A percentile compares a stretch with the other conserved stretches of the same genome.
Conservation (phyloP, 768 basidiomycete genomes). For the Tubosaeta sp. region DNA sequence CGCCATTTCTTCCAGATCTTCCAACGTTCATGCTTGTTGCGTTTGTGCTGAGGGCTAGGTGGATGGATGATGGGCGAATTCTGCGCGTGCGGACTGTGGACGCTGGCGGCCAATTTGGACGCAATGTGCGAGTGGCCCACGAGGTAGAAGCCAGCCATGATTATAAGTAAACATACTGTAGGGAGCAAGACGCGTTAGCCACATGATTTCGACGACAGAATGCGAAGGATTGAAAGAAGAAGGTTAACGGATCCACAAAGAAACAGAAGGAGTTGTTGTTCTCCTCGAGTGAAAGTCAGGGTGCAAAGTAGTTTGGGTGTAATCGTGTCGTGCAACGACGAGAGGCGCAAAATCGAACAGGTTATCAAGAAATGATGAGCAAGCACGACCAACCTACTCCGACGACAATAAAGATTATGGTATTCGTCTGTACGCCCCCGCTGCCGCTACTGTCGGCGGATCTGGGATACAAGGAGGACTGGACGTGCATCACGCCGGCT, state of each 20-base stretch:
- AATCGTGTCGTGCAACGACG: not conserved
- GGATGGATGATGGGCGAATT: conserved; percentile 2
- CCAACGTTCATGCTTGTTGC: conserved; percentile 8
- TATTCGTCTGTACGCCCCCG: conserved; percentile 9
- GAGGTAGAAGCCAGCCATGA: conserved; percentile 26
- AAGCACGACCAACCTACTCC: conserved; percentile 23
- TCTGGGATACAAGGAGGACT: conserved; percentile 8
- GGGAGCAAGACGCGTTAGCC: conserved; percentile 9
- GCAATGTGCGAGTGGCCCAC: conserved; percentile 17
- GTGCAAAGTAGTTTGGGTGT: not conserved
- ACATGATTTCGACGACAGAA: not conserved
- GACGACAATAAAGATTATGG: conserved; percentile 21
- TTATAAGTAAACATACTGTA: conserved; percentile 21
- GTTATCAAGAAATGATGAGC: not conserved
- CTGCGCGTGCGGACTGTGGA: not conserved
- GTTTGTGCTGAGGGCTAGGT: not conserved
- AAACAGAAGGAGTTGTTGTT: not conserved
- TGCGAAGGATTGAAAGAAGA: not conserved
- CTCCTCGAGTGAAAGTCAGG: not conserved
- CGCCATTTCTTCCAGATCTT: conserved; percentile 17
- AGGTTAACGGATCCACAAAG: not conserved
- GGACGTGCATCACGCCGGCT: conserved; percentile 2
- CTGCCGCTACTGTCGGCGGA: not conserved
- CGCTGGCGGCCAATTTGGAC: not conserved
- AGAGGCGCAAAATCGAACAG: conserved; percentile 4